Evolutionary conservation across 352 stramenopile species (phyloP).

Genomic region (Sclerospora graminicola): DNA sequence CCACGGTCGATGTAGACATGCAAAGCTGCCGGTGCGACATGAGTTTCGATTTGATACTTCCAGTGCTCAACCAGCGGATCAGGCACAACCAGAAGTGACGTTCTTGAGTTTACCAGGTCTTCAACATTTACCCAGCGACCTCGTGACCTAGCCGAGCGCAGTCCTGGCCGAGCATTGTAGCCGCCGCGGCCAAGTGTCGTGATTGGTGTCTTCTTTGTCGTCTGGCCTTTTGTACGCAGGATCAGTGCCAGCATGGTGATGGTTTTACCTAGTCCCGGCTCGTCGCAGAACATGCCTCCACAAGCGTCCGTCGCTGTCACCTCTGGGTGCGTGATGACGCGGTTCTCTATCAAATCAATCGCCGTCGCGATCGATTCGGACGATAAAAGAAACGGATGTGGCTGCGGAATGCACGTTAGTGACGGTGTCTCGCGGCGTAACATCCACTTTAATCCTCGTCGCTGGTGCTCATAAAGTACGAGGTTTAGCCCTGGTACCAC

Average conservation of each 20-base stretch:
- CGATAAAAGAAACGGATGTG: conserved; percentile 43
- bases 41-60: conserved; percentile 59
- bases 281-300: conserved; percentile 75
- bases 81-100: conserved; percentile 63
- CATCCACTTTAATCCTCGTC: conserved; percentile 70
- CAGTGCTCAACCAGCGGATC: conserved; percentile 71
- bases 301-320: conserved; percentile 33
- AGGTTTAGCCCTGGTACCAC: conserved; percentile 68
- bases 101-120: conserved; percentile 33
- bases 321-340: conserved; percentile 18
- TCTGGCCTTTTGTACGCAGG: conserved; percentile 62
- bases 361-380: conserved; percentile 5
- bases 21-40: conserved; percentile 27
- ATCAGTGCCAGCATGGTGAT: conserved; percentile 81
- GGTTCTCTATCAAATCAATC: conserved; percentile 52
- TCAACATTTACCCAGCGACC: conserved; percentile 35
- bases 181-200: conserved; percentile 2
- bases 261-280: conserved; percentile 77
- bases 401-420: conserved; percentile 17
- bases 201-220: conserved; percentile 11
- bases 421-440: conserved; percentile 51
- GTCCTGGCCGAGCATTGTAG: conserved; percentile 10
- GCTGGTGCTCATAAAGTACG: conserved; percentile 64
- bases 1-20: conserved; percentile 34
- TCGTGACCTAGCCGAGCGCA: conserved; percentile 32